These are phyloP conservation scores for Zygoascus biomembranicola DNA, from an alignment of 805 yeast species.

Conservation along the genomic window DNA sequence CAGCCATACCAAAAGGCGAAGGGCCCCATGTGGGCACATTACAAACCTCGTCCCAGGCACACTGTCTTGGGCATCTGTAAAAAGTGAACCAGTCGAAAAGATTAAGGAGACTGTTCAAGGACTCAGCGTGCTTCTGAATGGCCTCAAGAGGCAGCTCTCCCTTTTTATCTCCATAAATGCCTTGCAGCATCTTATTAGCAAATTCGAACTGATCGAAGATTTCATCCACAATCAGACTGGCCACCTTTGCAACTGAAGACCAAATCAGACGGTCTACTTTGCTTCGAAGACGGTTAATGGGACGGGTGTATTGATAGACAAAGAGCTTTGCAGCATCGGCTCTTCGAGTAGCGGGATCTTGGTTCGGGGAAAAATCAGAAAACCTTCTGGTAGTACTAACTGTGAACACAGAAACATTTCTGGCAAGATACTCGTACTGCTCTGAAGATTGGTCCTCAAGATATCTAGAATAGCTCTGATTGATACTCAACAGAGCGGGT, in stretches of 20 bases:
- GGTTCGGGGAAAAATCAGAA: neutral
- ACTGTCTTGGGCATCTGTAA: neutral
- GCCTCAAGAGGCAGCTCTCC: neutral
- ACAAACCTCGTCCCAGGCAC: conserved; percentile 3
- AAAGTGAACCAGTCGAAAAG: conserved; percentile 3
- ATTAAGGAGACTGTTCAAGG: neutral
- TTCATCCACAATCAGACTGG: neutral
- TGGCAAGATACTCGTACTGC: neutral
- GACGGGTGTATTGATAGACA: conserved; percentile 1
- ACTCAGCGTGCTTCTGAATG: neutral
- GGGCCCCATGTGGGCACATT: conserved; percentile 1
- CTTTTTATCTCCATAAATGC: neutral
- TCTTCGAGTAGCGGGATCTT: neutral
- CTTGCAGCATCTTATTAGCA: neutral
- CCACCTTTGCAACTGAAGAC: conserved; percentile 2
- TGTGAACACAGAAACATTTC: neutral
- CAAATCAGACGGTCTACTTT: conserved; percentile 2
- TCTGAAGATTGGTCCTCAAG: neutral
- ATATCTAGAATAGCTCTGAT: conserved; percentile 29
- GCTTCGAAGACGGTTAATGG: neutral
- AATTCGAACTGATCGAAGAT: conserved; percentile 1
- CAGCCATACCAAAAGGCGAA: neutral
- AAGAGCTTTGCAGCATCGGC: neutral
- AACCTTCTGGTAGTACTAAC: neutral
- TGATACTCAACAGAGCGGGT: conserved; percentile 38